phyloP scores from a whole-genome alignment of 192 early-diverging fungal species.

The Paraglomus occultum region DNA sequence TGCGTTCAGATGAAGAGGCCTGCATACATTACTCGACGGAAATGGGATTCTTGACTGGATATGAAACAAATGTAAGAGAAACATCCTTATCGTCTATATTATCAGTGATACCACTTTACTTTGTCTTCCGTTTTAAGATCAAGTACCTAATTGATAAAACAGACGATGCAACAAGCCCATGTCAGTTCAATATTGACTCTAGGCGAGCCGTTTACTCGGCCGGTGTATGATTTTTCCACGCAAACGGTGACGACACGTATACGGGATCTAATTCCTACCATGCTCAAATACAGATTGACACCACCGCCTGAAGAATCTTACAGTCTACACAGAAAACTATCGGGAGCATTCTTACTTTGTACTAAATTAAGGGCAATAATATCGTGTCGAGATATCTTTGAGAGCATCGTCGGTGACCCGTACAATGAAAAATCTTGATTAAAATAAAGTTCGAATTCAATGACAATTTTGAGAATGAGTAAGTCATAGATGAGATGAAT shows the following conservation, averaged over 20 bases:
- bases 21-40: constrained; percentile 74
- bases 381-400: constrained; percentile 40
- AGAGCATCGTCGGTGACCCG: constrained; percentile 28
- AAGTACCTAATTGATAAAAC: background rate
- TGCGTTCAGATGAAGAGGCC: constrained; percentile 67
- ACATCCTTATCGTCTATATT: background rate
- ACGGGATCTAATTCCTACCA: constrained; percentile 86
- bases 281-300: constrained; percentile 90
- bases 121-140: background rate
- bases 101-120: no score
- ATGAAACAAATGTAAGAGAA: constrained; percentile 72
- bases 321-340: constrained; percentile 91
- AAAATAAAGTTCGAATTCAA: background rate
- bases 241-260: constrained; percentile 85
- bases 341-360: constrained; percentile 90
- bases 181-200: constrained; percentile 84
- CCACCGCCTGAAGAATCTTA: constrained; percentile 99
- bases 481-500: no score
- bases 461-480: no score
- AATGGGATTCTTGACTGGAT: constrained; percentile 91
- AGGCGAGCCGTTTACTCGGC: constrained; percentile 74
- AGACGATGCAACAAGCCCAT: constrained; percentile 85
- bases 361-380: constrained; percentile 61
- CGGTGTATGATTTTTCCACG: constrained; percentile 74
- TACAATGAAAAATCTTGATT: background rate